Evolutionary conservation across 1,139 yeast genomes (phyloP).

Genomic region (Magnusiomyces clavatus): DNA sequence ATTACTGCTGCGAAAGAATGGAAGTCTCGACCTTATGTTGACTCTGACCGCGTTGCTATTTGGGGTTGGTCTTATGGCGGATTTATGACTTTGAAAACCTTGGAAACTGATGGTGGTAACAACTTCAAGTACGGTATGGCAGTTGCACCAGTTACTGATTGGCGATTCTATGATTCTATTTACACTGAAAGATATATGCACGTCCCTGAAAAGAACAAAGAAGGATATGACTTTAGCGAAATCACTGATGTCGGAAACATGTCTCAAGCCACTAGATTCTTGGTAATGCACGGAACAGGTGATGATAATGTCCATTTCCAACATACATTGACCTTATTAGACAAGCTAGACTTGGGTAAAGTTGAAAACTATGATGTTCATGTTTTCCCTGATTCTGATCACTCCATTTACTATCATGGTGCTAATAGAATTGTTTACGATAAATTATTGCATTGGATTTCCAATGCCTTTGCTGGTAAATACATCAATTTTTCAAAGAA

Average conservation of each 20-base stretch:
- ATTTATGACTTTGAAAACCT: constrained; percentile 64
- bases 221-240: constrained; percentile 44
- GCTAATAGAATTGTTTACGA: constrained; percentile 72
- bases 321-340: constrained; percentile 70
- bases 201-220: constrained; percentile 44
- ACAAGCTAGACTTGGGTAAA: constrained; percentile 50
- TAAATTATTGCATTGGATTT: constrained; percentile 63
- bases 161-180: constrained; percentile 72
- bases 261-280: constrained; percentile 54
- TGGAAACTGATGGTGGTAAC: constrained; percentile 62
- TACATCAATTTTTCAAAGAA: constrained; percentile 26
- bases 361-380: constrained; percentile 85
- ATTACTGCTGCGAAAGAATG: constrained; percentile 57
- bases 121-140: constrained; percentile 74
- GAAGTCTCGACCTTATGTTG: constrained; percentile 48
- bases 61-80: constrained; percentile 99
- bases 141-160: constrained; percentile 84
- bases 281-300: constrained; percentile 91
- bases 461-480: constrained; percentile 56
- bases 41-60: constrained; percentile 59
- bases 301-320: constrained; percentile 96
- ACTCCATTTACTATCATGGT: constrained; percentile 69
- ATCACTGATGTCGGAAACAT: constrained; percentile 42
- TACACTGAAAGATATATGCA: constrained; percentile 92
- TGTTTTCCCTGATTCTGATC: constrained; percentile 91